Base-by-base conservation (phyloP, 2,329 filamentous ascomycete genomes). In the Cadophora malorum region DNA sequence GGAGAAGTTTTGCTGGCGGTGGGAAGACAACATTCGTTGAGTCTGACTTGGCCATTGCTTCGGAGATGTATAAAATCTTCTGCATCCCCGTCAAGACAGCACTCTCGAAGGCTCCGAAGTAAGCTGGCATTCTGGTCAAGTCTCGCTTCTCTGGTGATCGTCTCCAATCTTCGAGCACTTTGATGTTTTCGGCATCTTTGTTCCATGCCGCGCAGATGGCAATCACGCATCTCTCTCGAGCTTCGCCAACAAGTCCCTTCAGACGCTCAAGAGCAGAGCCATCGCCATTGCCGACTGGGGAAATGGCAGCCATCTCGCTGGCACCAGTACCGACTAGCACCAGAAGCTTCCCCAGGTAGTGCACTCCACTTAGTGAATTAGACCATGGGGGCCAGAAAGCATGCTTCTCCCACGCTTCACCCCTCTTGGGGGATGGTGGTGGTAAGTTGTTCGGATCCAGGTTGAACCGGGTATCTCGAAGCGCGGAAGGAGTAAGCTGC, bases 341-440 rank as follows among this genome's bases (percentile, higher is more conserved):
- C 25, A 98, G 83, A 77, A 96, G 90, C 77, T 91, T 93, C 62
- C 91, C 89, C 5, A 99, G 85, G 76, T 97, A 97, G 78, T 97
- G 88, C 1, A 95, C 92, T n/a, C 92, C 95, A 67, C 94, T 96
- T 28, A 98, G 82, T 0, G 94, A 94, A 76, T 97, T 98, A 1
- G 94, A 92, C 81, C 92, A 91, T 0, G 95, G 96, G 4, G 95
- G 94, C 94, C 95, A 98, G 79, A 98, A 99, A 0, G 94, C 95
- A 79, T 96, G 88, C 81, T 95, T 91, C 76, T 98, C 96, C 93
- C 94, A 98, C 0, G 90, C 82, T 74, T 97, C 93, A 6, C 94
- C 95, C 55, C 87, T 87, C 73, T 86, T 92, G 0, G 93, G 92
- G 0, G 91, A 93, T 1, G 90, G 89, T 12, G 90, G 88, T 1